Base-by-base conservation (phyloP, 257 asterid species). In the Gentiana macrophylla region DNA sequence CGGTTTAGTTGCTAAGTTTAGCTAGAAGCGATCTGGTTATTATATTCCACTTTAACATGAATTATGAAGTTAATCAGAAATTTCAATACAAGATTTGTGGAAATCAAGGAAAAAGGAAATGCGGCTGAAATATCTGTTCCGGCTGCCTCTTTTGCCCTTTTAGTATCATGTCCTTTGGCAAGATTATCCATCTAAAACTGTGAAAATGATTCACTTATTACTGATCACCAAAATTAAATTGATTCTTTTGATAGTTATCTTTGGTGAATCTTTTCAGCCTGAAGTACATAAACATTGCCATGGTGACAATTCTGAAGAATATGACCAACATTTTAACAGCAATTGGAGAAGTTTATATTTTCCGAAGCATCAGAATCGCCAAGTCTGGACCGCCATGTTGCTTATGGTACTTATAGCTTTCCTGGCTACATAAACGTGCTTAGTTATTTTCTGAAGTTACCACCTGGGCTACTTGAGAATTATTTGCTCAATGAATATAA, bases 301-400 rank as follows among this genome's bases (percentile, higher is more conserved):
- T 77, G 83, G 83, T 77, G 75, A 77, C 83, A 15, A 67, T 77
- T 67, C 67, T 77, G 77, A 77, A 77, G 83, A 77, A 77, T 45
- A 43, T 70, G 72, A 77, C 83, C 62, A 77, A 77, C 64, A 77
- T 77, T 64, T 70, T 77, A 64, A 77, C 83, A 36, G 83, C 83
- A 8, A 38, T 59, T 51, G 83, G 83, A 57, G 80, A 77, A 55
- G 65, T 57, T 50, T 77, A 73, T 67, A 64, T 77, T 53, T 77
- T 77, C 76, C 77, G 72, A 77, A 77, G 72, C 61, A 61, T 58
- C 79, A 77, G 61, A 77, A 73, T 58, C 73, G 67, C 64, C 60
- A 77, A 77, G 80, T 77, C 33, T 73, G 83, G 83, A 77, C 73
- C 9, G 83, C 83, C 55, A 77, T 77, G 72, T 73, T 73, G 70